Evolutionary conservation across 192 early-diverging fungal genomes (phyloP), one percentile per base, ranked within the genome.

Genomic region (Rhizophlyctis rosea): DNA sequence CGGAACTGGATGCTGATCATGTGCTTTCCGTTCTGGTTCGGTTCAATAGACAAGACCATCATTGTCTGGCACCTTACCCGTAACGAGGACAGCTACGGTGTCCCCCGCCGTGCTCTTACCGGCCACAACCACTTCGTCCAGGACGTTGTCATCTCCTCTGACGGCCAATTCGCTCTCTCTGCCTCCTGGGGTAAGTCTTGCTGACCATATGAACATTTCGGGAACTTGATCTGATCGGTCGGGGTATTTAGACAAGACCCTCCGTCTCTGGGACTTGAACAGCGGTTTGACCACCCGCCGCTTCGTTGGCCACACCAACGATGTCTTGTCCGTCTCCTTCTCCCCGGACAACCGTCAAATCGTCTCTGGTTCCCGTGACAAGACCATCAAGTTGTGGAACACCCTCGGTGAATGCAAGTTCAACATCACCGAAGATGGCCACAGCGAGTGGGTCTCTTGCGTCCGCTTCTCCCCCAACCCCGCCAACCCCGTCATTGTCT

Each of bases 351-450:
- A 98, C 90, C 91, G 95, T 73, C 95, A 98, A 86, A 98, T 99
- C 70, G 93, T 99, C 62, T 96, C 94, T 60, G 92, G 91, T 67
- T 95, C 94, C 68, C 91, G 94, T 76, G 96, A 99, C 83, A 95
- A 94, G 88, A 87, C 86, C 77, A 96, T 99, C 88, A 99, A 98
- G 90, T 83, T 99, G 74, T 99, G 96, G 96, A 98, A 99, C 91
- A 99, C 95, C 58, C 86, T 99, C 33, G 96, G 95, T 71, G 96
- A 99, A 82, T 98, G 96, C 93, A 99, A 99, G 90, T 93, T 87
- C 88, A 94, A 88, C 87, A 90, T 99, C 76, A 87, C 84, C 69
- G 90, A 96, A 68, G 92, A 98, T 69, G 91, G 91, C 71, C 96
- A 99, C 92, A 79, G 87, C 76, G 92, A 96, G 76, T 99, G 96